Base-by-base conservation (phyloP, 495 filamentous ascomycete species). In the Lasiosphaeriaceae sp. region DNA sequence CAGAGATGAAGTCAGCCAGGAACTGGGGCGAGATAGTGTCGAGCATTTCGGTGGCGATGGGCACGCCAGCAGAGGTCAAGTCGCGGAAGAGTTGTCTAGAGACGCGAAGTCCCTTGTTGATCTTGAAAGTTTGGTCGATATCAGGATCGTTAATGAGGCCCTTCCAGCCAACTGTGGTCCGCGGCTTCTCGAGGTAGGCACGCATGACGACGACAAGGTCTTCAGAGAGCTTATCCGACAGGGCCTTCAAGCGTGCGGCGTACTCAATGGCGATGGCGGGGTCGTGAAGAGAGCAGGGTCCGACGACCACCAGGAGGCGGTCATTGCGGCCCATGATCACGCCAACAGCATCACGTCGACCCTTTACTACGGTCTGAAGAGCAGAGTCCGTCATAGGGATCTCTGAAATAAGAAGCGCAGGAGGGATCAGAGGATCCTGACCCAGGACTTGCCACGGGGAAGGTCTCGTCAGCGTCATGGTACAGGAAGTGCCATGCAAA, bases 91-190 rank as follows among this genome's bases (percentile, higher is more conserved):
- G 80, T 74, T 95, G 85, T 54, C 94, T 77, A 19, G 87, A 90
- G 49, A 96, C 84, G 24, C 92, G 85, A 46, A 98, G 83, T 22
- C 94, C 94, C 81, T 98, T 98, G 84, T 98, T 98, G 81, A 98
- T 98, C 79, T 96, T 83, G 87, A 86, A 98, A 71, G 88, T 90
- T 74, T 96, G 86, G 71, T 98, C 90, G 71, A 98, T 96, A 62
- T 98, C 94, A 1, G 94, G 94, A 66, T 98, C 94, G 74, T 98
- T 98, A 79, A 98, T 97, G 63, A 98, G 81, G 24, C 94, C 94
- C 75, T 98, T 98, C 94, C 94, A 98, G 64, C 94, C 94, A 35
- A 98, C 94, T 1, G 94, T 98, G n/a, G 94, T 98, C 41, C 94
- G 87, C 26, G 94, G 94, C 80, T 98, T 98, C 82, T 98, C 94